Percentiles rank a stretch among this genome's conserved stretches.
phyloP scores from a whole-genome alignment of 129 eudicot genomes.

The Daucus carota region DNA sequence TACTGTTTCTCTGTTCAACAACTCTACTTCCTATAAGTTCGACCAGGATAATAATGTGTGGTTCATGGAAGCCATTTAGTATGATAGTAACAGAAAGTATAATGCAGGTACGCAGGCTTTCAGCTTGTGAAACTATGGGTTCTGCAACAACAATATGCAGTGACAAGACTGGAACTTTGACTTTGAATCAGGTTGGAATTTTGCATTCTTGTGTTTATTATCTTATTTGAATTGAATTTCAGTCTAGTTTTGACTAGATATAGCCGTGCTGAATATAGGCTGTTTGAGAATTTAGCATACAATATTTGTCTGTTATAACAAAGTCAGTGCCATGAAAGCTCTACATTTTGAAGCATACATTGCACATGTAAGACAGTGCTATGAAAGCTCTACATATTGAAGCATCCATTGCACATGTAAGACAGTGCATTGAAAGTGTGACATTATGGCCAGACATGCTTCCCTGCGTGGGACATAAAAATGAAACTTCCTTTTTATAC shows the following conservation, averaged over 20 bases:
- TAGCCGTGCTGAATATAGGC: neutral
- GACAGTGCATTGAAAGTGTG: neutral
- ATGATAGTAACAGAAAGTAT: constrained; percentile 9
- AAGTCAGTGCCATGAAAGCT: neutral
- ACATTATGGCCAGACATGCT: neutral
- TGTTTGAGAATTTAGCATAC: neutral
- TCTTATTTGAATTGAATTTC: neutral
- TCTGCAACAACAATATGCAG: constrained; percentile 97
- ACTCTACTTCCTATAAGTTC: neutral
- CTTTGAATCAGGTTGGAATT: constrained; percentile 72
- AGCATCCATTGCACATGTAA: neutral
- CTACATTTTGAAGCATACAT: neutral
- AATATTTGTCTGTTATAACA: neutral
- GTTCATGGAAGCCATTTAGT: neutral
- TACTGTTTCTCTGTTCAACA: neutral
- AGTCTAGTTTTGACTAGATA: neutral
- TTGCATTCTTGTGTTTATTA: constrained; percentile 10
- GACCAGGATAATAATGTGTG: neutral
- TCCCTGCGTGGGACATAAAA: neutral
- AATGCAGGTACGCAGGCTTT: constrained; percentile 85
- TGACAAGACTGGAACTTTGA: constrained; percentile 93
- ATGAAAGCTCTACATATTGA: neutral
- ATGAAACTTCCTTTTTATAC: neutral
- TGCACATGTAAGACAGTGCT: neutral
- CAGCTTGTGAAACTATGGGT: constrained; percentile 99